Conservation (phyloP, 2,329 filamentous ascomycete species). For the Cadophora malorum region DNA sequence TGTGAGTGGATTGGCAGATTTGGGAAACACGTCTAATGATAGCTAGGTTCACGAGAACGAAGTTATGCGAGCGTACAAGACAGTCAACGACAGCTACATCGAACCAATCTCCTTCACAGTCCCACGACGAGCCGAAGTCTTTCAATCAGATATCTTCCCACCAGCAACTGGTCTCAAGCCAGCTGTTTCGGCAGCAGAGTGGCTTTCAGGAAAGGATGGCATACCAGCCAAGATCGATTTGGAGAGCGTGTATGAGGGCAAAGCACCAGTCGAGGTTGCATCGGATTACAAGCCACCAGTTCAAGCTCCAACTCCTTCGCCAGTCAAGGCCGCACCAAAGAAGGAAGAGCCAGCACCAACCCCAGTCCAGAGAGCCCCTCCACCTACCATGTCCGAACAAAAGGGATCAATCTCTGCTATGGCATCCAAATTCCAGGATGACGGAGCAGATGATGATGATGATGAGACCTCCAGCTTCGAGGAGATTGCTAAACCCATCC, state of each 20-base stretch:
- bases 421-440: slow-evolving; percentile 85
- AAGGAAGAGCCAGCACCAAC: slow-evolving; percentile 61
- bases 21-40: slow-evolving; percentile 33
- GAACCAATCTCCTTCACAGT: slow-evolving; percentile 98
- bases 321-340: slow-evolving; percentile 50
- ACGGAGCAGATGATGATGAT: slow-evolving; percentile 63
- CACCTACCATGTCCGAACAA: slow-evolving; percentile 81
- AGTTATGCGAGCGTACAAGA: slow-evolving; percentile 95
- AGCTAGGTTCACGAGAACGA: slow-evolving; percentile 88
- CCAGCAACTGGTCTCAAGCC: slow-evolving; percentile 82
- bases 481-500: slow-evolving; percentile 77
- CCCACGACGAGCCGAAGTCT: slow-evolving; percentile 88
- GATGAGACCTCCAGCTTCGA: slow-evolving; percentile 79
- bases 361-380: slow-evolving; percentile 57
- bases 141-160: slow-evolving; percentile 97
- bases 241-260: slow-evolving; percentile 88
- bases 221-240: slow-evolving; percentile 92
- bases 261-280: slow-evolving; percentile 77
- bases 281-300: slow-evolving; percentile 68
- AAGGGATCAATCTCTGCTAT: slow-evolving; percentile 85
- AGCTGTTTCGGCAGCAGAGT: slow-evolving; percentile 80
- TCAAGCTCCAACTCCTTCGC: slow-evolving; percentile 52
- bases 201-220: slow-evolving; percentile 84
- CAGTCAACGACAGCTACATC: slow-evolving; percentile 90
- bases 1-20: slow-evolving; percentile 52